phyloP scores from a whole-genome alignment of 2,329 filamentous ascomycete species.

The Aspergillus ibericus region DNA sequence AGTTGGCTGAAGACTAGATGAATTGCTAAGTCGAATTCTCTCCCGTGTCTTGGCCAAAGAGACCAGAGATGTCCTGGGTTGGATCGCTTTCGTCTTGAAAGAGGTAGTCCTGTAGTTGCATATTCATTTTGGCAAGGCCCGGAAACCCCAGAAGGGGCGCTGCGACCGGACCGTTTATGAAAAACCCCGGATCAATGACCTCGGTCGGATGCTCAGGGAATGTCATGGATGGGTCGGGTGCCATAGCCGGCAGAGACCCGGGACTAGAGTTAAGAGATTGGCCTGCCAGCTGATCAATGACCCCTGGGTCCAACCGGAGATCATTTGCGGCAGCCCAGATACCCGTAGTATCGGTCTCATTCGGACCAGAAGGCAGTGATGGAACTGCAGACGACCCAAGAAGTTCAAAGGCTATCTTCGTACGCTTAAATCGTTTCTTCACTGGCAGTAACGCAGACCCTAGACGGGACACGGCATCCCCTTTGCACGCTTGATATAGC shows the following conservation, averaged over 20 bases:
- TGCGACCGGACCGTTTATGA: not conserved
- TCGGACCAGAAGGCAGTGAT: not conserved
- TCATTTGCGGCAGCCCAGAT: not conserved
- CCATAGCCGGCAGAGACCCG: not conserved
- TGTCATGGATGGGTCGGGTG: not conserved
- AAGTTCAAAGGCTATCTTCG: not conserved
- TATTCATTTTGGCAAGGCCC: not conserved
- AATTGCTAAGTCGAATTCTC: not conserved
- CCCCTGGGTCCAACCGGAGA: not conserved
- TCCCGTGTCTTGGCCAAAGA: not conserved
- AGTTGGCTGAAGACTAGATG: too few relatives aligned
- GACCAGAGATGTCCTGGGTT: not conserved
- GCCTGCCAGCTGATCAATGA: not conserved
- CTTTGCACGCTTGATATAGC: conserved; percentile 4
- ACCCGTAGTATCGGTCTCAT: not conserved
- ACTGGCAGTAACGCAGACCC: conserved; percentile 1
- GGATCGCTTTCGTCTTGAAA: not conserved
- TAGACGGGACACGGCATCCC: not conserved
- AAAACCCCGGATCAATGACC: not conserved
- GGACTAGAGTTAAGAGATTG: not conserved
- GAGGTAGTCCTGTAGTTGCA: not conserved
- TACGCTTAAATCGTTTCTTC: conserved; percentile 6
- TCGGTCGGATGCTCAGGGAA: not conserved
- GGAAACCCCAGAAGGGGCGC: not conserved
- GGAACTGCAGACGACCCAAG: not conserved